phyloP scores from a whole-genome alignment of 2,329 filamentous ascomycete genomes.

The Colletotrichum gloeosporioides region DNA sequence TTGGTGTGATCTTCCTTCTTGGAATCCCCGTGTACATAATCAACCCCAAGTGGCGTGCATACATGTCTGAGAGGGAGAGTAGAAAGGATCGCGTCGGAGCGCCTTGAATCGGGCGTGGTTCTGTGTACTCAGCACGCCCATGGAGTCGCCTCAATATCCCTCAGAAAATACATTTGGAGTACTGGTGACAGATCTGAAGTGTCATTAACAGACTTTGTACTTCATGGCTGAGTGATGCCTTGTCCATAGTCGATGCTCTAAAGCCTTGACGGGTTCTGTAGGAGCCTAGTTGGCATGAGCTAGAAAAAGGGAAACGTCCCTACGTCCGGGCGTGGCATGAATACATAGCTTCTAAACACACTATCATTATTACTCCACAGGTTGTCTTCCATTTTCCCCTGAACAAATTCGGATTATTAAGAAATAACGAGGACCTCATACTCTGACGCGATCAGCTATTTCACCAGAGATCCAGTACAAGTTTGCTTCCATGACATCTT shows the following conservation, averaged over 20 bases:
- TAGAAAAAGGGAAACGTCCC: background rate
- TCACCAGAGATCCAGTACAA: background rate
- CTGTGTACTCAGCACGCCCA: background rate
- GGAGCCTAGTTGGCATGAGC: background rate
- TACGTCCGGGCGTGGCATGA: background rate
- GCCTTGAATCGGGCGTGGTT: background rate
- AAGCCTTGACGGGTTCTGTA: rapidly evolving
- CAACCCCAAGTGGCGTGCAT: constrained; percentile 23
- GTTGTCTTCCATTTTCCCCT: rapidly evolving
- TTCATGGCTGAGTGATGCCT: background rate
- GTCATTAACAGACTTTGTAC: background rate
- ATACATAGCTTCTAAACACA: rapidly evolving
- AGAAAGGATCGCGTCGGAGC: background rate
- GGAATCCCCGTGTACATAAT: constrained; percentile 26
- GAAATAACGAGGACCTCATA: background rate
- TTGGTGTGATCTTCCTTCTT: constrained; percentile 24
- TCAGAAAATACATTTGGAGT: background rate
- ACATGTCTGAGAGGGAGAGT: background rate
- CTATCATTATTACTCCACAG: rapidly evolving
- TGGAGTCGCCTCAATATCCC: background rate
- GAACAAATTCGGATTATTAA: rapidly evolving
- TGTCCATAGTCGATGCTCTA: background rate
- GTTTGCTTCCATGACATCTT: background rate
- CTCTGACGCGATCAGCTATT: background rate
- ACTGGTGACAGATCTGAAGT: background rate